These are phyloP conservation scores for Synchytrium microbalum DNA, from an alignment of 371 early-diverging fungal species.

Conservation along the genomic window DNA sequence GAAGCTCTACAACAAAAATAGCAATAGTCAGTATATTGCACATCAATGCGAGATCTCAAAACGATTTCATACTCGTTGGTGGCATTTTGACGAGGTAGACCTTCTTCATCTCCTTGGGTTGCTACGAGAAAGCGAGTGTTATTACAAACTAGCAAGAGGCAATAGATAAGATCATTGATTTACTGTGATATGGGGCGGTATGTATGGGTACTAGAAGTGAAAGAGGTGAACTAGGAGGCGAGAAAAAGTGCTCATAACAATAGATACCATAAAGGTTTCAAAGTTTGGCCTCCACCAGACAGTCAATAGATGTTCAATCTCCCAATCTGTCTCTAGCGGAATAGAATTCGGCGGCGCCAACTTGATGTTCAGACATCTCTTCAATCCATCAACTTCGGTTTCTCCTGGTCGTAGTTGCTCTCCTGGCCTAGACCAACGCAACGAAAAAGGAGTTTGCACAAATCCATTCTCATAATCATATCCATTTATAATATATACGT, in stretches of 20 bases:
- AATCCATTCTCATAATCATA: background rate
- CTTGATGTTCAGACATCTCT: slow-evolving; percentile 47
- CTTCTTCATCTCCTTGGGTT: slow-evolving; percentile 70
- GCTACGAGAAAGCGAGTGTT: slow-evolving; percentile 14
- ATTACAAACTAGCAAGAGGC: background rate
- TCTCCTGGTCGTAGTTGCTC: slow-evolving; percentile 62
- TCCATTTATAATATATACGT: slow-evolving; percentile 16
- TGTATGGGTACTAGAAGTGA: slow-evolving; percentile 62
- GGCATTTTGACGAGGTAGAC: slow-evolving; percentile 67
- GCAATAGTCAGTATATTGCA: slow-evolving; percentile 1
- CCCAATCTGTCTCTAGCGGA: slow-evolving; percentile 45
- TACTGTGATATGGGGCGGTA: slow-evolving; percentile 67
- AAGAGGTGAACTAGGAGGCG: background rate
- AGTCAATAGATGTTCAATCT: slow-evolving; percentile 61
- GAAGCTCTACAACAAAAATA: slow-evolving; percentile 38
- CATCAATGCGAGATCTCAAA: background rate
- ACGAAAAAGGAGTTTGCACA: background rate
- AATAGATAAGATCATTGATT: background rate
- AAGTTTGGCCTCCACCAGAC: slow-evolving; percentile 76
- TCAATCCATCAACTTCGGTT: slow-evolving; percentile 62
- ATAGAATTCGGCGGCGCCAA: slow-evolving; percentile 18
- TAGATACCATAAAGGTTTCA: slow-evolving; percentile 61
- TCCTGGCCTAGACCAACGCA: slow-evolving; percentile 50
- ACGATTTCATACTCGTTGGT: slow-evolving; percentile 47
- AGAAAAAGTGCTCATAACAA: slow-evolving; percentile 7